Conservation (phyloP, 495 filamentous ascomycete genomes). For the Pseudomonodictys pantanalensis region DNA sequence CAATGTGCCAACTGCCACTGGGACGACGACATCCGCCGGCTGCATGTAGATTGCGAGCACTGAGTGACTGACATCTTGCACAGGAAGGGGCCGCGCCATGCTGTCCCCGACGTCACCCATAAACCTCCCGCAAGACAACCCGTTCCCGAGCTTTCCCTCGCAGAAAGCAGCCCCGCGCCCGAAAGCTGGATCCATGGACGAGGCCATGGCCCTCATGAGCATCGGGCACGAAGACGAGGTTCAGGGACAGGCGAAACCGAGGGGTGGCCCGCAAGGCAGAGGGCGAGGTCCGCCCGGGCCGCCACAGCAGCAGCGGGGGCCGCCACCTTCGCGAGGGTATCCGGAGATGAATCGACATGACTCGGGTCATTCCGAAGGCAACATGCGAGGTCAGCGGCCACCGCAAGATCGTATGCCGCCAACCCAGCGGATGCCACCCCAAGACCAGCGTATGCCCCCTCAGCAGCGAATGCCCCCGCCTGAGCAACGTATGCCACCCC, state of each 20-base stretch:
- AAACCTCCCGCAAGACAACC: constrained; percentile 59
- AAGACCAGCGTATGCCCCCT: too few relatives aligned
- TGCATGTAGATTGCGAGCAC: neutral
- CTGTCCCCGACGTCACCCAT: constrained; percentile 48
- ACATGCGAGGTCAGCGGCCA: constrained; percentile 16
- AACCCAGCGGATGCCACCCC: constrained; percentile 13
- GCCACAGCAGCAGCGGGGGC: constrained; percentile 13
- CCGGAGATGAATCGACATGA: constrained; percentile 28
- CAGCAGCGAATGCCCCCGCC: too few relatives aligned
- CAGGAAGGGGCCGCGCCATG: constrained; percentile 32
- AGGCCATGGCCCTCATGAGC: constrained; percentile 30
- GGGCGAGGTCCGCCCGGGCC: constrained; percentile 6
- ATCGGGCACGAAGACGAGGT: constrained; percentile 53
- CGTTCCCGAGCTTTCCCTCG: constrained; percentile 64
- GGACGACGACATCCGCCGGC: neutral
- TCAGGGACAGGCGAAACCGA: too few relatives aligned
- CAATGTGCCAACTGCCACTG: neutral
- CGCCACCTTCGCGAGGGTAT: constrained; percentile 10
- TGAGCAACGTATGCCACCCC: neutral
- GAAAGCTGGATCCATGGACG: constrained; percentile 25
- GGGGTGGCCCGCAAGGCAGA: constrained; percentile 11
- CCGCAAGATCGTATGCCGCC: constrained; percentile 5
- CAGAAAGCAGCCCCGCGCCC: constrained; percentile 49
- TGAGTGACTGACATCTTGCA: constrained; percentile 2
- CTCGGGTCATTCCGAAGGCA: constrained; percentile 27